phyloP scores from a whole-genome alignment of 2,329 filamentous ascomycete genomes.

The Botrytis cinerea region DNA sequence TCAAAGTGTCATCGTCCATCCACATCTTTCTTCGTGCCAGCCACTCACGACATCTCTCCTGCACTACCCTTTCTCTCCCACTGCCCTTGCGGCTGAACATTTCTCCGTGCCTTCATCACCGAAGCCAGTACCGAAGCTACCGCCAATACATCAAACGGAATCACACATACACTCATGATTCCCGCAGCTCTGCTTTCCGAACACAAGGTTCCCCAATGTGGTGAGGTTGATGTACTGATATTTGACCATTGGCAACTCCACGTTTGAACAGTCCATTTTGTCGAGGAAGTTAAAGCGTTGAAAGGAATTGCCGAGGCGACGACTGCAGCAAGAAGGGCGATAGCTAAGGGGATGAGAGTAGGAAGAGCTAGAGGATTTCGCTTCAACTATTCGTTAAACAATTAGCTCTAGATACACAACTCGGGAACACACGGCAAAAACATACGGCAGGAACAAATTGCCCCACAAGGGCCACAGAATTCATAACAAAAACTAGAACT shows the following conservation, averaged over 20 bases:
- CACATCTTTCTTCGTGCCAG: background rate
- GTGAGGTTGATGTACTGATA: constrained; percentile 53
- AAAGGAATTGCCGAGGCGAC: constrained; percentile 60
- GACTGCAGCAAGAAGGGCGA: constrained; percentile 51
- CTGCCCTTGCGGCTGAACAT: constrained; percentile 31
- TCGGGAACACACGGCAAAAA: constrained; percentile 25
- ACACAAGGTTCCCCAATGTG: constrained; percentile 59
- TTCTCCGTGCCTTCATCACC: constrained; percentile 50
- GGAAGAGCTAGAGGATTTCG: constrained; percentile 36
- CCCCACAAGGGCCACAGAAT: constrained; percentile 50
- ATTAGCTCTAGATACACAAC: background rate
- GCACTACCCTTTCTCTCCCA: constrained; percentile 40
- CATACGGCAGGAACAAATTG: constrained; percentile 55
- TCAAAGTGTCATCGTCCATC: background rate
- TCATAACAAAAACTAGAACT: constrained; percentile 52
- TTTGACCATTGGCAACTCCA: constrained; percentile 63
- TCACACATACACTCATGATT: constrained; percentile 56
- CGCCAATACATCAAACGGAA: constrained; percentile 56
- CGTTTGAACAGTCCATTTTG: constrained; percentile 57
- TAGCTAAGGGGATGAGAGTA: constrained; percentile 45
- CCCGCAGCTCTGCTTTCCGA: constrained; percentile 56
- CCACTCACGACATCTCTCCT: constrained; percentile 34
- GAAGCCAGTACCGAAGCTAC: constrained; percentile 49
- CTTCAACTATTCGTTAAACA: background rate
- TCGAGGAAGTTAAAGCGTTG: constrained; percentile 54